Percentiles rank a stretch among this genome's conserved stretches.
Evolutionary conservation across 352 stramenopile species (phyloP).

Genomic region (Pythium sukuiense): DNA sequence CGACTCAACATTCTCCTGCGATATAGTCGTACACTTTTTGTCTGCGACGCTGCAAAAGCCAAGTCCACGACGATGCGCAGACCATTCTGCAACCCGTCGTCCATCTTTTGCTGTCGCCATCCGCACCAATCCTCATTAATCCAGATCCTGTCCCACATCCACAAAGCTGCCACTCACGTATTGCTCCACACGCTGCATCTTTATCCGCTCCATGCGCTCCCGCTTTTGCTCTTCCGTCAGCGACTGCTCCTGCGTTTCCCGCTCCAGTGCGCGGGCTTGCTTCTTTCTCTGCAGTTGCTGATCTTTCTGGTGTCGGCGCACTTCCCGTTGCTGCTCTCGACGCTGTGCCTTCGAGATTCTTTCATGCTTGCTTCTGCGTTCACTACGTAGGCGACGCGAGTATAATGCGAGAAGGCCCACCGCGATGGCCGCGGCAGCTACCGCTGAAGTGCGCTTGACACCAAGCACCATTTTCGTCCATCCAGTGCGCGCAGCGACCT

Average conservation of each 20-base stretch:
- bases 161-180: conserved; percentile 40
- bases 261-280: conserved; percentile 3
- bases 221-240: conserved; percentile 48
- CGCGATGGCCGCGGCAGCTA: background rate
- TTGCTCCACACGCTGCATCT: conserved; percentile 78
- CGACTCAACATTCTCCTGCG: too few relatives aligned
- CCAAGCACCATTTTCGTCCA: background rate
- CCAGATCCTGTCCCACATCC: background rate
- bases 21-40: conserved; percentile 33
- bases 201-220: conserved; percentile 54
- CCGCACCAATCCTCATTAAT: background rate
- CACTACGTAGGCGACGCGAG: background rate
- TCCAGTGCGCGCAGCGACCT: too few relatives aligned
- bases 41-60: conserved; percentile 51
- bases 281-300: conserved; percentile 15
- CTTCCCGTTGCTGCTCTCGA: conserved; percentile 17
- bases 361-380: background rate
- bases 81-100: conserved; percentile 36
- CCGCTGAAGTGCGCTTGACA: background rate
- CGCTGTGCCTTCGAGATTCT: conserved; percentile 5
- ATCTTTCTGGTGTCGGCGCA: conserved; percentile 22
- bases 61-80: conserved; percentile 72
- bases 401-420: background rate
- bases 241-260: background rate
- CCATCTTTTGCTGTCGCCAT: conserved; percentile 66